Evolutionary conservation across 2,329 filamentous ascomycete species (phyloP).

Genomic region (Talaromyces marneffei): DNA sequence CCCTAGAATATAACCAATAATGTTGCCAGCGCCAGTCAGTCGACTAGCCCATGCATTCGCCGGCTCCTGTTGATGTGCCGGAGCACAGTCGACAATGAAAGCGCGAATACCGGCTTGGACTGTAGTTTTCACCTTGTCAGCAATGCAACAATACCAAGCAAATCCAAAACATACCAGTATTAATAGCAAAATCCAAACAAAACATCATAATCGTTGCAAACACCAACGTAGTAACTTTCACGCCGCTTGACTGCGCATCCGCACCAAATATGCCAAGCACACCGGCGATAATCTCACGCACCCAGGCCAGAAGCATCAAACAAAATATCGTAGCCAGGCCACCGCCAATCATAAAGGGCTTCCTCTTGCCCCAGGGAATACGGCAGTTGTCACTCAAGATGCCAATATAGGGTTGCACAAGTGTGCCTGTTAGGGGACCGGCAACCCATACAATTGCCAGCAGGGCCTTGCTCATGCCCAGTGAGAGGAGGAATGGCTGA

Average conservation of each 20-base stretch:
- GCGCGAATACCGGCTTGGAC: constrained; percentile 88
- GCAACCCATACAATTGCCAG: constrained; percentile 83
- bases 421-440: constrained; percentile 68
- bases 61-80: constrained; percentile 84
- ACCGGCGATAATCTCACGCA: constrained; percentile 63
- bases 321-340: constrained; percentile 61
- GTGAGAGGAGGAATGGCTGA: constrained; percentile 68
- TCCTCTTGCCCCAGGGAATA: constrained; percentile 67
- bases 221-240: constrained; percentile 63
- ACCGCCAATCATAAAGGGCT: constrained; percentile 73
- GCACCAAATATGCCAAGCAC: constrained; percentile 66
- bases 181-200: constrained; percentile 88
- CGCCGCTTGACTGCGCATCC: constrained; percentile 57
- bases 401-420: constrained; percentile 78
- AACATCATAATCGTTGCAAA: constrained; percentile 84
- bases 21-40: constrained; percentile 80
- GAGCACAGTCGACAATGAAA: constrained; percentile 89
- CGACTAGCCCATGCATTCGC: constrained; percentile 94
- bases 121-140: constrained; percentile 21
- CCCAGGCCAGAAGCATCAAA: constrained; percentile 67
- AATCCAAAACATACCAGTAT: constrained; percentile 60
- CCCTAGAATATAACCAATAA: constrained; percentile 81
- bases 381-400: constrained; percentile 75
- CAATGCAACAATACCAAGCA: background rate
- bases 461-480: constrained; percentile 75